Conservation (phyloP, 139 green algal species). For the Ettlia oleoabundans region DNA sequence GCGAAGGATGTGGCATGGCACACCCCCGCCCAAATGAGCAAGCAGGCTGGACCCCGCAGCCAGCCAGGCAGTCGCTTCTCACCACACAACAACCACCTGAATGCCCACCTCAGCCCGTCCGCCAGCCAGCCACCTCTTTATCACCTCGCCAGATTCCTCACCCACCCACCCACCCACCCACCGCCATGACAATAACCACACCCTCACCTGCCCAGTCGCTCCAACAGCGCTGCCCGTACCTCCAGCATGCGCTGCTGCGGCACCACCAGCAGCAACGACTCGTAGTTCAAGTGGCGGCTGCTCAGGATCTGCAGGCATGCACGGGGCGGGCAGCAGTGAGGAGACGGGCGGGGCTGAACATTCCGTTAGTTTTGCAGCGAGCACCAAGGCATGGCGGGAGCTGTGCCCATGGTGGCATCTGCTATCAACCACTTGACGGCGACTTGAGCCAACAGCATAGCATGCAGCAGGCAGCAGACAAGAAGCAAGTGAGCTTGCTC, state of each 20-base stretch:
- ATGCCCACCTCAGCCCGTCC: background rate
- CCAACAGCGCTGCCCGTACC: slow-evolving; percentile 82
- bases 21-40: background rate
- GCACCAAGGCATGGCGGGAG: no score
- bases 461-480: background rate
- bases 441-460: background rate
- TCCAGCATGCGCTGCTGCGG: slow-evolving; percentile 65
- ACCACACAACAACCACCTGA: background rate
- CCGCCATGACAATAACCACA: background rate
- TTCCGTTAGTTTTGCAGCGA: no score
- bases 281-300: slow-evolving; percentile 70
- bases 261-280: slow-evolving; percentile 72
- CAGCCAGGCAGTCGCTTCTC: background rate
- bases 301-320: slow-evolving; percentile 42
- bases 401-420: no score
- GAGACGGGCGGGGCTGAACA: no score
- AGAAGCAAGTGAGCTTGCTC: background rate
- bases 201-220: slow-evolving; percentile 63
- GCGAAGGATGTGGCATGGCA: no score
- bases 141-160: background rate
- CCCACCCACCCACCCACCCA: background rate
- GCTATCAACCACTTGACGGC: no score
- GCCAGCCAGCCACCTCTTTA: background rate
- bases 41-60: no score
- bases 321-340: no score